Base-by-base conservation (phyloP, 805 yeast genomes). In the Candida khao-thaluensis region DNA sequence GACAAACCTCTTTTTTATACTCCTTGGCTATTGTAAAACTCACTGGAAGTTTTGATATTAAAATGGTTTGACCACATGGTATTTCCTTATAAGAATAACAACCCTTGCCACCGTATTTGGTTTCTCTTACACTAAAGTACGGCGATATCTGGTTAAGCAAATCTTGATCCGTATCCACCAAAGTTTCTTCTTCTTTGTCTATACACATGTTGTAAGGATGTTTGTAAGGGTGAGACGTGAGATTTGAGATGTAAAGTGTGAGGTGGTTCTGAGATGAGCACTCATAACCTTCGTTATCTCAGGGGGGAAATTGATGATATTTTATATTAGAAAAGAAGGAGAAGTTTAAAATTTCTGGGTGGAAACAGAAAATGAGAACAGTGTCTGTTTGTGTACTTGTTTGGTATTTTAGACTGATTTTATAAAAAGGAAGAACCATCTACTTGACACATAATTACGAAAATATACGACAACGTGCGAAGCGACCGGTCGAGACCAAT, bases 1-100 rank as follows among this genome's bases (percentile, higher is more conserved):
- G 64, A 52, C 88, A 81, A 1, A 77, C 83, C 49, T 81, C 87
- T 46, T 79, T 80, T 35, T 76, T 70, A 53, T 78, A 81, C 3
- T 77, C 79, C 42, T 70, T 64, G 12, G 67, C 56, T 2, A 81
- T 64, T 1, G 76, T 64, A 11, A 70, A 60, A 7, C 82, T 72
- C 27, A 77, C 54, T 0, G 81, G 79, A 2, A 54, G 40, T 3
- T 51, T 43, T 12, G 76, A 71, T 7, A 32, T 41, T 27, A 74
- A 59, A 3, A 81, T 57, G 1, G 53, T 48, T 1, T 76, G 66
- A 7, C 66, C 75, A 23, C 54, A 49, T 10, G 67, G 57, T 10
- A 81, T 71, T n/a, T 51, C 42, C 2, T 23, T 20, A 0, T 41
- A 47, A 7, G 85, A 74, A 52, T 75, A 80, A 47, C 82, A 78